phyloP scores from a whole-genome alignment of 1,284 basidiomycete genomes.

The Leccinum angustisporum region DNA sequence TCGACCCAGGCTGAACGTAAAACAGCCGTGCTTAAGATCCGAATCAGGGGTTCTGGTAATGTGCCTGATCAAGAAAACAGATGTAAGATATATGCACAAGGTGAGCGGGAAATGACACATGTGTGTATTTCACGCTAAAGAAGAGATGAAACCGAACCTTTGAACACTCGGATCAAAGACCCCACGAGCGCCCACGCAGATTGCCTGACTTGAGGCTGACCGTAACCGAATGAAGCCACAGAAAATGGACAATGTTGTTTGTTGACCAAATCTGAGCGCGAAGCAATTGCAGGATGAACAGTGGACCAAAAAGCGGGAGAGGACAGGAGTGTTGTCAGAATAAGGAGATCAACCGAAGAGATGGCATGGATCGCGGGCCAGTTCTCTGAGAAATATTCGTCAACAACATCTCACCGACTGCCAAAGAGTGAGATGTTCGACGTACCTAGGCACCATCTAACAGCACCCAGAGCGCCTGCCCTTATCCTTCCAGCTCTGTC shows the following conservation, averaged over 20 bases:
- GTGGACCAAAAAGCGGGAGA: slow-evolving; percentile 62
- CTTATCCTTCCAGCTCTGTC: slow-evolving; percentile 74
- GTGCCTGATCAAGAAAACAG: slow-evolving; percentile 31
- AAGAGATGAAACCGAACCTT: slow-evolving; percentile 39
- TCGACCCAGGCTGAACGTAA: slow-evolving; percentile 80
- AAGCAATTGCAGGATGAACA: slow-evolving; percentile 41
- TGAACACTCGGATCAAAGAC: slow-evolving; percentile 39
- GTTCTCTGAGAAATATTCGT: slow-evolving; percentile 16
- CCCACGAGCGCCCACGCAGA: slow-evolving; percentile 59
- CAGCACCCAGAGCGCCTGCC: slow-evolving; percentile 68
- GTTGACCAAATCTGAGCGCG: not conserved
- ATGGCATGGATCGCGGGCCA: slow-evolving; percentile 12
- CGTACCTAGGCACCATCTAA: slow-evolving; percentile 66
- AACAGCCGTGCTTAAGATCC: slow-evolving; percentile 55
- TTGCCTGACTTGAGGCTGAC: slow-evolving; percentile 68
- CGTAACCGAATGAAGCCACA: slow-evolving; percentile 52
- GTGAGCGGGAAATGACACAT: not conserved
- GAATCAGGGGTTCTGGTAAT: slow-evolving; percentile 39
- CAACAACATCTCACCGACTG: slow-evolving; percentile 6
- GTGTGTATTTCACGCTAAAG: not conserved
- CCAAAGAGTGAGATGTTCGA: slow-evolving; percentile 10
- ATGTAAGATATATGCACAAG: not conserved
- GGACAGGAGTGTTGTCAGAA: slow-evolving; percentile 42
- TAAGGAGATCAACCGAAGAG: slow-evolving; percentile 21
- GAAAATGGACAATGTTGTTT: slow-evolving; percentile 41